phyloP scores from a whole-genome alignment of 2,329 filamentous ascomycete genomes.

The Monosporascus sp. region DNA sequence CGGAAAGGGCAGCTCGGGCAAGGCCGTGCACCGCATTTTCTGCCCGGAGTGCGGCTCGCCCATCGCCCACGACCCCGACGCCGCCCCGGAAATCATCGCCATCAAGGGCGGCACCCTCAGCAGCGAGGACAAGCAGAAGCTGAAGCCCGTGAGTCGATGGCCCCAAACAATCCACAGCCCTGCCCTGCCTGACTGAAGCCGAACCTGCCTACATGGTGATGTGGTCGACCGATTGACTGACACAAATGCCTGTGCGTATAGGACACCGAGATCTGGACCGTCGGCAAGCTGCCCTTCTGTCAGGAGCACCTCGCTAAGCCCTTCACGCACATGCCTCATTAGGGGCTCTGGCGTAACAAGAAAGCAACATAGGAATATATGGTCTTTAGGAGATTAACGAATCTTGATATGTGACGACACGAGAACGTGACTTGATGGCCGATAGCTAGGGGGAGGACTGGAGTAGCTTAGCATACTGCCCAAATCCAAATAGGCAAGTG shows the following conservation, averaged over 20 bases:
- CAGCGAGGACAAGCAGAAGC: slow-evolving; percentile 58
- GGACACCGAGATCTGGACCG: slow-evolving; percentile 67
- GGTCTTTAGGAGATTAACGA: no score
- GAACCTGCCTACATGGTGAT: not conserved
- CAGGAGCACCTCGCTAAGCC: slow-evolving; percentile 59
- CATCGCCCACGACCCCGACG: slow-evolving; percentile 65
- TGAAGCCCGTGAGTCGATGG: slow-evolving; percentile 52
- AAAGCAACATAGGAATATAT: no score
- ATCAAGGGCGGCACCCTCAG: slow-evolving; percentile 63
- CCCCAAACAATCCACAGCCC: not conserved
- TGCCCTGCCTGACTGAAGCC: not conserved
- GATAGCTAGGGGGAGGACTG: no score
- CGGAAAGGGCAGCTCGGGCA: slow-evolving; percentile 55
- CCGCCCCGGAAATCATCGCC: slow-evolving; percentile 65
- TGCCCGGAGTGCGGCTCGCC: slow-evolving; percentile 65
- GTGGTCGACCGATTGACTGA: slow-evolving; percentile 8
- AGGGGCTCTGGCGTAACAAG: slow-evolving; percentile 15
- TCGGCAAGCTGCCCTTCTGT: slow-evolving; percentile 64
- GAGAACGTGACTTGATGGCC: no score
- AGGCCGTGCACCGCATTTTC: slow-evolving; percentile 62
- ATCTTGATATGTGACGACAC: no score
- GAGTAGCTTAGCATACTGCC: no score
- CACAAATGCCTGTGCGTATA: slow-evolving; percentile 15
- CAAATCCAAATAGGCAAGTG: no score
- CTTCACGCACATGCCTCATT: slow-evolving; percentile 60